A percentile compares a stretch with the other conserved stretches of the same genome.
Conservation (phyloP, 192 early-diverging fungal genomes). For the Umbelopsis sp. region DNA sequence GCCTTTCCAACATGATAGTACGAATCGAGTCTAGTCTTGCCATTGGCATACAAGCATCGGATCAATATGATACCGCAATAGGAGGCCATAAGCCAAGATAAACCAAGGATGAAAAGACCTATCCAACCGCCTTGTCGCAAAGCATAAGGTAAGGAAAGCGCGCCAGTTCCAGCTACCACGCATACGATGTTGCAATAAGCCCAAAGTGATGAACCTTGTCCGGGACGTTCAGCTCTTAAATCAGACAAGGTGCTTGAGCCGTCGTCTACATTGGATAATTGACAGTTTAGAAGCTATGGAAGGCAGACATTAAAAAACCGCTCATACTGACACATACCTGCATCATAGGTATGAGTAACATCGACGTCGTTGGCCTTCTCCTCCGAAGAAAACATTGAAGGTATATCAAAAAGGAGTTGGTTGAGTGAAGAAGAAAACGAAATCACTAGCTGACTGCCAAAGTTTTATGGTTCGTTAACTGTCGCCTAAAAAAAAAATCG, state of each 20-base stretch:
- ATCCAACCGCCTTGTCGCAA: constrained; percentile 79
- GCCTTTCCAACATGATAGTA: constrained; percentile 71
- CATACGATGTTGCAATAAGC: constrained; percentile 68
- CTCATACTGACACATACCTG: too few species aligned
- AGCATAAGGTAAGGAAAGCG: constrained; percentile 83
- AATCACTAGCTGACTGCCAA: neutral
- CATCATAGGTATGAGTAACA: neutral
- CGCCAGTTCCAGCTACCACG: constrained; percentile 80
- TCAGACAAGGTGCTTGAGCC: constrained; percentile 10
- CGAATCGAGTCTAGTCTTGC: constrained; percentile 56
- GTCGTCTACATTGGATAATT: neutral
- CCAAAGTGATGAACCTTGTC: constrained; percentile 50
- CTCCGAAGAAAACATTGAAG: too few species aligned
- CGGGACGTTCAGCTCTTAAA: constrained; percentile 37
- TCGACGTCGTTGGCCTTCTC: too few species aligned
- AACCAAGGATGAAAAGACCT: constrained; percentile 66
- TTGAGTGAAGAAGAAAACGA: neutral
- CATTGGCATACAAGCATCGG: constrained; percentile 73
- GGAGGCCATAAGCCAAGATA: constrained; percentile 68
- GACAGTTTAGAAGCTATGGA: neutral
- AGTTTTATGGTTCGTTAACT: neutral
- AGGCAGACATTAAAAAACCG: neutral
- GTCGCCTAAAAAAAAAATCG: constrained; percentile 12
- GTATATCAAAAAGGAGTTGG: neutral
- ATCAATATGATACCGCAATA: constrained; percentile 77